Evolutionary conservation across 768 basidiomycete species (phyloP), one percentile per base, ranked within the genome.

Genomic region (Boletus pseudo-olivaceus): DNA sequence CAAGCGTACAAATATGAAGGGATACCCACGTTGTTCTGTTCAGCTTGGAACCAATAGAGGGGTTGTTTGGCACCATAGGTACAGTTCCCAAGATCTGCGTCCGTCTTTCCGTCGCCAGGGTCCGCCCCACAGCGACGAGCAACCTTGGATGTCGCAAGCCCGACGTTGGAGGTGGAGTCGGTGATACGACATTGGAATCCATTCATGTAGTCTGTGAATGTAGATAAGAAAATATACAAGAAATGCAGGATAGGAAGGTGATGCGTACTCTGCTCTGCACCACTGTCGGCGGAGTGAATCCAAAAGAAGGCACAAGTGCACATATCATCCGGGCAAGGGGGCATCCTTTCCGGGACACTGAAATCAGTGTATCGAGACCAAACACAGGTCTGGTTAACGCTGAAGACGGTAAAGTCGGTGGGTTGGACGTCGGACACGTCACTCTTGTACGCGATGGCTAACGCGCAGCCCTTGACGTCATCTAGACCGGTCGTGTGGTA

Each of bases 401-500:
- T 85, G 67, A 90, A 90, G 11, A 90, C 73, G 0, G 82, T 78
- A 62, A 90, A 85, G 69, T 90, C 87, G 41, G 76, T 79, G 0
- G 87, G 87, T 61, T 82, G 68, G 7, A 91, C 78, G 0, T 76
- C 59, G 0, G 66, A 70, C 1, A 76, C 80, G 59, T 90, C 75
- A 58, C 69, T 79, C 66, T 87, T 84, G 73, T 93, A 90, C n/a
- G 86, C 80, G 58, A 93, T 90, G 0, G 81, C 87, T 32, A 93
- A 72, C 1, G 79, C 82, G 63, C 87, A 88, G 11, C 86, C 85
- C 47, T 75, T 78, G 34, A 84, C 67, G 59, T 85, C 84, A 49
- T 75, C 66, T 0, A 77, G 43, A 0, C 80, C 82, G 0, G 70
- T 76, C 1, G 85, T 86, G 60, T 88, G 85, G 67, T 73, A 85